phyloP scores from a whole-genome alignment of 805 yeast genomes.

The Deakozyma indianensis region DNA sequence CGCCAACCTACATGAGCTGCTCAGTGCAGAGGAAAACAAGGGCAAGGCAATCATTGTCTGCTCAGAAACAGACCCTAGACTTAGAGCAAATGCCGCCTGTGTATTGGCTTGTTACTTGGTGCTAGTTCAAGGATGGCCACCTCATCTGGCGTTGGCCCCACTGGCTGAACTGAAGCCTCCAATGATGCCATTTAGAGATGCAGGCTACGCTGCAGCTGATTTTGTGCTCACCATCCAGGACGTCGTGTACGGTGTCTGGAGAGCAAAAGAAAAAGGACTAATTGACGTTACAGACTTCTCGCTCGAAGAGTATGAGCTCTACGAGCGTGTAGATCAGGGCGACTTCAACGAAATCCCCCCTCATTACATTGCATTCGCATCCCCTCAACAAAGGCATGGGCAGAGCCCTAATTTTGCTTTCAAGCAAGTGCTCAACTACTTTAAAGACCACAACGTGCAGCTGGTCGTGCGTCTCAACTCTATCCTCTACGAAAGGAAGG shows the following conservation, averaged over 20 bases:
- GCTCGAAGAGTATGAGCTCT: constrained; percentile 85
- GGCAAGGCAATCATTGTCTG: constrained; percentile 85
- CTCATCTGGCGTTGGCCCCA: constrained; percentile 94
- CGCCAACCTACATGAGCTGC: constrained; percentile 78
- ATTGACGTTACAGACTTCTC: constrained; percentile 77
- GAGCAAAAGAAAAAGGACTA: constrained; percentile 87
- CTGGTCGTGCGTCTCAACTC: constrained; percentile 87
- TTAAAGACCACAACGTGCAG: constrained; percentile 58
- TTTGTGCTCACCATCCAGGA: constrained; percentile 90
- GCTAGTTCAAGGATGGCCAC: constrained; percentile 93
- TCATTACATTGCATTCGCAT: constrained; percentile 94
- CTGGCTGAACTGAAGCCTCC: constrained; percentile 86
- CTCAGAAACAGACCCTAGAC: constrained; percentile 66
- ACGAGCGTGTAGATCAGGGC: constrained; percentile 93
- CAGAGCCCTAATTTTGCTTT: constrained; percentile 27
- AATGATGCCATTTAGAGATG: constrained; percentile 89
- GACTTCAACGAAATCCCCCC: constrained; percentile 86
- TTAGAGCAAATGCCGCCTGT: constrained; percentile 89
- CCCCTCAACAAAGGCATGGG: constrained; percentile 44
- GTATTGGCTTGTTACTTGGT: constrained; percentile 88
- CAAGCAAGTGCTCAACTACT: constrained; percentile 66
- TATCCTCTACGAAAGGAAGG: constrained; percentile 71
- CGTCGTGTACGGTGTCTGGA: constrained; percentile 91
- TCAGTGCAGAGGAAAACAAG: constrained; percentile 72
- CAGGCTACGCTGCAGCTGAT: constrained; percentile 93